These are phyloP conservation scores for apple (Malus domestica) DNA, from an alignment of 306 rosid genomes.

Conservation along the genomic window ASM211411v1 NC_041798.1:28994001-28994500, in stretches of 20 bases:
- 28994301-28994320: not conserved
- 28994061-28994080: slow-evolving; percentile 94
- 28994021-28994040: slow-evolving; percentile 79
- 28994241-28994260: slow-evolving; percentile 57
- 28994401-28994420: not conserved
- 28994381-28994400: not conserved
- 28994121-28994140: not conserved
- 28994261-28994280: slow-evolving; percentile 87
- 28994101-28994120: not conserved
- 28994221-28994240: slow-evolving; percentile 80
- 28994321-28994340: not conserved
- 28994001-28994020: slow-evolving; percentile 83
- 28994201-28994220: slow-evolving; percentile 80
- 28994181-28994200: slow-evolving; percentile 15
- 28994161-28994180: not conserved
- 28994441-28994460: not conserved
- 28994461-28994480: not conserved
- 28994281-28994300: slow-evolving; percentile 10
- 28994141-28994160: not conserved
- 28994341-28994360: not conserved
- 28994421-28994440: not conserved
- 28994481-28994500: not conserved
- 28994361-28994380: not conserved
- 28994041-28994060: slow-evolving; percentile 92
- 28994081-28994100: slow-evolving; percentile 99